These are phyloP conservation scores for Fusarium bulbicola DNA, from an alignment of 2,329 filamentous ascomycete genomes.

Conservation along the genomic window DNA sequence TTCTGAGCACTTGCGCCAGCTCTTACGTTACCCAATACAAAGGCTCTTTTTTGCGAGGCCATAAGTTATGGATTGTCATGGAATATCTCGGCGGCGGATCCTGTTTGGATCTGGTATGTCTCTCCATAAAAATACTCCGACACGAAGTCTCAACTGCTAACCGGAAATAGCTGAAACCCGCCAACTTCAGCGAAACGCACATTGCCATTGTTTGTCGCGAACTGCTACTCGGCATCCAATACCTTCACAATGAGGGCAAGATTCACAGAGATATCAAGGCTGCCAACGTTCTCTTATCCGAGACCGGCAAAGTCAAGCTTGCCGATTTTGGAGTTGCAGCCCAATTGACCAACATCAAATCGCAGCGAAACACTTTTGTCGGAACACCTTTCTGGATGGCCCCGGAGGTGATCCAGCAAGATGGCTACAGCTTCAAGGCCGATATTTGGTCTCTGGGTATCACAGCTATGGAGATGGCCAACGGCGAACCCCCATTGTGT, in stretches of 20 bases:
- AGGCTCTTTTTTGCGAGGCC: slow-evolving; percentile 92
- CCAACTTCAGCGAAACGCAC: slow-evolving; percentile 85
- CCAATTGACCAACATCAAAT: slow-evolving; percentile 97
- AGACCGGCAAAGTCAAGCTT: slow-evolving; percentile 90
- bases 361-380: slow-evolving; percentile 95
- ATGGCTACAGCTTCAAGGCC: slow-evolving; percentile 84
- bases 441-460: slow-evolving; percentile 95
- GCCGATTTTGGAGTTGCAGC: slow-evolving; percentile 98
- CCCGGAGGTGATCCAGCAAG: slow-evolving; percentile 91
- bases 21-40: slow-evolving; percentile 96
- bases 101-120: slow-evolving; percentile 84
- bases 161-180: slow-evolving; percentile 79
- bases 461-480: slow-evolving; percentile 88
- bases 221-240: slow-evolving; percentile 87
- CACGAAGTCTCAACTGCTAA: slow-evolving; percentile 9
- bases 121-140: not conserved
- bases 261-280: slow-evolving; percentile 98
- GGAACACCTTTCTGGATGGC: slow-evolving; percentile 99
- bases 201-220: slow-evolving; percentile 96
- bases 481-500: slow-evolving; percentile 88
- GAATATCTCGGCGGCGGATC: slow-evolving; percentile 96
- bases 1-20: slow-evolving; percentile 93
- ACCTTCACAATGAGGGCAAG: slow-evolving; percentile 92
- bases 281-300: slow-evolving; percentile 93
- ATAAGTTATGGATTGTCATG: slow-evolving; percentile 99